Conservation (phyloP, 1,284 basidiomycete species). For the Lentinus polychrous region DNA sequence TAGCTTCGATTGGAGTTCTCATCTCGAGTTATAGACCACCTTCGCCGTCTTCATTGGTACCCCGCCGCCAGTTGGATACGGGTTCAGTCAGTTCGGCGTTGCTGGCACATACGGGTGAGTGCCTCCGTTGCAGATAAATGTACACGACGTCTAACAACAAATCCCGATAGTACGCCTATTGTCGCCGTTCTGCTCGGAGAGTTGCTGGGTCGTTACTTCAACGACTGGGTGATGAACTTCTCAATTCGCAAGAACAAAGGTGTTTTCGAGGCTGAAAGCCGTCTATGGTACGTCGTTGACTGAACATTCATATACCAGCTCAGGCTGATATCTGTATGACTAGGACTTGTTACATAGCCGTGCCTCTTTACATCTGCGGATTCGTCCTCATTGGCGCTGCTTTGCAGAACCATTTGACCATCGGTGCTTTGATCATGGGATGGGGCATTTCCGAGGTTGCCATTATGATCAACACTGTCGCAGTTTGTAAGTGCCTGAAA, state of each 20-base stretch:
- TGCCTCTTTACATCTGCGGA: slow-evolving; percentile 58
- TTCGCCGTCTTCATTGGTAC: slow-evolving; percentile 62
- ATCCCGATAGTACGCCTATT: not conserved
- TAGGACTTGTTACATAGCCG: slow-evolving; percentile 60
- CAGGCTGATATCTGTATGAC: not conserved
- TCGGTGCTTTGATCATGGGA: slow-evolving; percentile 54
- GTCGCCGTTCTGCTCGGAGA: slow-evolving; percentile 63
- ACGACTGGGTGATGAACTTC: slow-evolving; percentile 60
- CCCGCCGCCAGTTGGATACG: slow-evolving; percentile 53
- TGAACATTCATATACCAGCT: not conserved
- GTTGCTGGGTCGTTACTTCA: slow-evolving; percentile 55
- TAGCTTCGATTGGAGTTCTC: not conserved
- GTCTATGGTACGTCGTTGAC: slow-evolving; percentile 46
- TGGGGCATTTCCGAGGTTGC: slow-evolving; percentile 60
- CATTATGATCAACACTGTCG: slow-evolving; percentile 62
- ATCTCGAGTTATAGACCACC: slow-evolving; percentile 41
- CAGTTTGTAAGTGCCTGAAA: slow-evolving; percentile 38
- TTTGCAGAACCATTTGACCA: slow-evolving; percentile 49
- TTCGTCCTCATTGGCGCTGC: slow-evolving; percentile 55
- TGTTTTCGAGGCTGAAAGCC: slow-evolving; percentile 66
- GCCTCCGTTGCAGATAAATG: not conserved
- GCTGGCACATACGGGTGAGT: slow-evolving; percentile 44
- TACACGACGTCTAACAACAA: not conserved
- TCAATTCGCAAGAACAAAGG: slow-evolving; percentile 54
- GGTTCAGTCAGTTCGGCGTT: slow-evolving; percentile 43